Evolutionary conservation across 2,329 filamentous ascomycete species (phyloP).

Genomic region (Fusarium caatingaense): DNA sequence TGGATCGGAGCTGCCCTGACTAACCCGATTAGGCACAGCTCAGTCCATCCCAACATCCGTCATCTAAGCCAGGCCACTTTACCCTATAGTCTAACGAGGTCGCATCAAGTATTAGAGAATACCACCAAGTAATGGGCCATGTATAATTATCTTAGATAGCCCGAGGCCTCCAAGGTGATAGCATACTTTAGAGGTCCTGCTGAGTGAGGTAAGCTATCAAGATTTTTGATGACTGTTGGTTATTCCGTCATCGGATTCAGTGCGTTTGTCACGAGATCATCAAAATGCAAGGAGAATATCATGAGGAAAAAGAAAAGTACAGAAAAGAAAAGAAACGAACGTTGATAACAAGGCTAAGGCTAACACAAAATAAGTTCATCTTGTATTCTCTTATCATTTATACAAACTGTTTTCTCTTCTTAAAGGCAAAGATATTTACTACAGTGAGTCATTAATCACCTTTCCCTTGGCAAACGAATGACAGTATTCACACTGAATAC

Average conservation of each 20-base stretch:
- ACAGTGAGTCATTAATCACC: neutral
- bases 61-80: neutral
- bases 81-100: constrained; percentile 6
- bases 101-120: neutral
- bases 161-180: neutral
- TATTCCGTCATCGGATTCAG: neutral
- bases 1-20: neutral
- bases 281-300: neutral
- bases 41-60: neutral
- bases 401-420: neutral
- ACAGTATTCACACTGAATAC: neutral
- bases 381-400: neutral
- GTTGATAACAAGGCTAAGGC: neutral
- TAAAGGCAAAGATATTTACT: neutral
- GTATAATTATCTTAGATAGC: neutral
- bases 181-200: neutral
- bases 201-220: neutral
- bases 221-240: neutral
- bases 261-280: neutral
- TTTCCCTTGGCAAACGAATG: neutral
- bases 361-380: neutral
- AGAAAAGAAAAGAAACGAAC: neutral
- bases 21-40: constrained; percentile 6
- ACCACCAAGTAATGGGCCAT: neutral
- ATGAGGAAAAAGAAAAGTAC: no score